Base-by-base conservation (phyloP, 306 rosid genomes). In the Malus sylvestris region DNA sequence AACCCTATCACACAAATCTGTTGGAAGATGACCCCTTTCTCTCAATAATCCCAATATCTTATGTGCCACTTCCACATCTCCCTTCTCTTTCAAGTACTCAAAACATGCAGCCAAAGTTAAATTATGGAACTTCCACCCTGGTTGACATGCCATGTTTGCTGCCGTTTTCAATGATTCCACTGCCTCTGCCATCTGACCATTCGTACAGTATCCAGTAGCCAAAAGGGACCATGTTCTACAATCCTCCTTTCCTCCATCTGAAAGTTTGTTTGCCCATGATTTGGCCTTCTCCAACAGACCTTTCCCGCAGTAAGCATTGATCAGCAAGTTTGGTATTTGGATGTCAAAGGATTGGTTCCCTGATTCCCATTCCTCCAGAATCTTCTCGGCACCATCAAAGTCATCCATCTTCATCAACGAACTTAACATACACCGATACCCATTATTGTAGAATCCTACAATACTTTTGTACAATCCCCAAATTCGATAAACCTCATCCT, bases 341-440 rank as follows among this genome's bases (percentile, higher is more conserved):
- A 4, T 20, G 75, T 90, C 93, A 76, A 82, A 84, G 46, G 4
- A 12, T 55, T 66, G 73, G 45, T 35, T 13, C 32, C 19, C 68
- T 20, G 87, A 83, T 81, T 90, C 96, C 97, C 96, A 90, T 63
- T 90, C 93, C 83, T 72, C 77, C 75, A 81, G 59, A 73, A 89
- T 78, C 82, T 70, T 84, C 83, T 88, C 96, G 0, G 88, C 87
- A 32, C 90, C 90, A 29, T 84, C 84, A 13, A 88, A 68, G 80
- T 89, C 93, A 83, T 80, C 85, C 42, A 88, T 67, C 81, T 85
- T 90, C 81, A 85, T 33, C 18, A 92, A 79, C 6, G 91, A 87
- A 72, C 83, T 88, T 23, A 89, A 18, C 82, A 88, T 83, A 57
- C 84, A 55, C 67, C 71, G 7, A 86, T 90, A 92, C 71, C 84